Percentiles rank a stretch among this genome's conserved stretches.
Evolutionary conservation across 257 asterid genomes (phyloP).

Genomic region (Solanum etuberosum): DNA sequence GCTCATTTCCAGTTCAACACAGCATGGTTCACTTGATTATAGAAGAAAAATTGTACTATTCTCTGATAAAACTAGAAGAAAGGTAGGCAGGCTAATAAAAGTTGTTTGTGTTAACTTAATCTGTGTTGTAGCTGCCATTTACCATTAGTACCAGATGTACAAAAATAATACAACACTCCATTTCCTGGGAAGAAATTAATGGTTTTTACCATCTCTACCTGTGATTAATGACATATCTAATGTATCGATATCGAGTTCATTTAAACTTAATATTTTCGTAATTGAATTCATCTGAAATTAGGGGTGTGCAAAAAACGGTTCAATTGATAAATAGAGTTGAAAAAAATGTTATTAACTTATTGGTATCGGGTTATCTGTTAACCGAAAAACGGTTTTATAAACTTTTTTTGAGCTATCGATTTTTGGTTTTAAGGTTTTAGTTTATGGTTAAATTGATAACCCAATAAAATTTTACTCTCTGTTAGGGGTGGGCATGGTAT

Average conservation of each 20-base stretch:
- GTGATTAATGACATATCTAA: no score
- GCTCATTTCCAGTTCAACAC: background rate
- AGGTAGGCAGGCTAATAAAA: background rate
- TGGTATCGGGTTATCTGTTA: no score
- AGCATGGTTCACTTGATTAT: background rate
- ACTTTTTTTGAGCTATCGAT: background rate
- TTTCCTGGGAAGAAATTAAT: background rate
- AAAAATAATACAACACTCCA: background rate
- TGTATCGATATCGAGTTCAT: background rate
- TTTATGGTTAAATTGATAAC: background rate
- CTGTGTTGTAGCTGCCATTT: background rate
- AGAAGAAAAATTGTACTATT: background rate
- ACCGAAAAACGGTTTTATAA: no score
- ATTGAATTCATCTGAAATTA: background rate
- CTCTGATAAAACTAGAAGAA: background rate
- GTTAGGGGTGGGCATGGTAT: background rate
- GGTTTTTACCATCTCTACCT: background rate
- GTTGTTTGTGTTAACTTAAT: background rate
- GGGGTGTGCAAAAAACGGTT: background rate
- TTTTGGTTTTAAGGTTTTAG: background rate
- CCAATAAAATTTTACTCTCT: background rate
- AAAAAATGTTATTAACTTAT: no score
- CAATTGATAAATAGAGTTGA: background rate
- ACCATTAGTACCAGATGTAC: constrained; percentile 2
- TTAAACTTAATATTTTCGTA: no score